Evolutionary conservation across 306 rosid species (phyloP), one percentile per base, ranked within the genome.

Genomic region (Cucumis hystrix): DNA sequence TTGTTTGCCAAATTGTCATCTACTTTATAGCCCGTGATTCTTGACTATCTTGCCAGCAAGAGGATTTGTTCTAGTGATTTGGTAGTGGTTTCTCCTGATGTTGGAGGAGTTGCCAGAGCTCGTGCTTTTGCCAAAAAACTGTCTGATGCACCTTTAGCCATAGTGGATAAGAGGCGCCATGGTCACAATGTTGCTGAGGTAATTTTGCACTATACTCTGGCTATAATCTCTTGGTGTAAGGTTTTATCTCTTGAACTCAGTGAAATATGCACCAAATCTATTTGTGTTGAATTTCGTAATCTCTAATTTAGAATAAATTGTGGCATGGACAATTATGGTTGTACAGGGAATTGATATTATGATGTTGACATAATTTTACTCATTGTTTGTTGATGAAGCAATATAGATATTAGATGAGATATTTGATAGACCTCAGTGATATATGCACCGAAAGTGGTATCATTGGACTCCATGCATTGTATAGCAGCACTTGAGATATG

Each of bases 31-130:
- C 96, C 91, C 52, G 97, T 95, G 74, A 89, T 95, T 80, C 97
- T 95, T 63, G 99, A 95, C 86, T 95, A 95, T 83, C 97, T 92
- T 33, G 99, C 99, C 68, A 95, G 97, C 91, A 95, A 95, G 91
- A 82, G 79, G 35, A 83, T 92, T 77, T 83, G 88, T 80, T 88
- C 88, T 56, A 86, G 85, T 74, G 99, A 92, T 77, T 84, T 95
- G 92, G 97, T 95, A 40, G 99, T 92, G 78, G 99, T 95, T 81
- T 95, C 99, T 78, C 99, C 99, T 78, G 99, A 95, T 88, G 99
- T 92, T 66, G 99, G 99, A 67, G 97, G 99, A 39, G 99, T 95
- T 82, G 99, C 99, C 51, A 95, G 97, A 80, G 99, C 99, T 58
- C 99, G 99, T 79, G 92, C 97, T 82, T 95, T 95, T 88, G 99